phyloP scores from a whole-genome alignment of 176 grass and related monocot species.

The Rhipidocladum racemiflorum region DNA sequence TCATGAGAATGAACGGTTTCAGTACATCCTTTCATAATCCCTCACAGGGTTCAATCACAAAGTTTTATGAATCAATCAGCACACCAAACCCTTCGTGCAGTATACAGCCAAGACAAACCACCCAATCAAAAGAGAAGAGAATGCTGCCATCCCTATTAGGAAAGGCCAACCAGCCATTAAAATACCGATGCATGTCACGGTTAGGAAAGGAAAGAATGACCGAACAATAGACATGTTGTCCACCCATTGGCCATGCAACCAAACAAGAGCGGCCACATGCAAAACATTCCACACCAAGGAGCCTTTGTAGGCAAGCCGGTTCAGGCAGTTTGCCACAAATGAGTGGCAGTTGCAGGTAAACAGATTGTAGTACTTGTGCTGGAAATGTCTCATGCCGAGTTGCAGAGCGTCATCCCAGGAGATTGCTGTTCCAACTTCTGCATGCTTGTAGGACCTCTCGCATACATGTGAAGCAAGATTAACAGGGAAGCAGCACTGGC shows the following conservation, averaged over 20 bases:
- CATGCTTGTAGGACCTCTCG: slow-evolving; percentile 58
- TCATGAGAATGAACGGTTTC: background rate
- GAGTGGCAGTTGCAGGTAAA: slow-evolving; percentile 89
- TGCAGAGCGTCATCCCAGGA: slow-evolving; percentile 81
- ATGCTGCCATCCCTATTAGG: slow-evolving; percentile 71
- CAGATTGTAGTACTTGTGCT: slow-evolving; percentile 88
- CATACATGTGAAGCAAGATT: slow-evolving; percentile 65
- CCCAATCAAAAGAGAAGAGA: slow-evolving; percentile 72
- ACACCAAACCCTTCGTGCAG: slow-evolving; percentile 58
- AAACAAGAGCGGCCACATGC: slow-evolving; percentile 61
- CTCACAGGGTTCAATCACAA: background rate
- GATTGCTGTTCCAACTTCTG: slow-evolving; percentile 58
- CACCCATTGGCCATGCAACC: slow-evolving; percentile 70
- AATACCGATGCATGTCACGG: slow-evolving; percentile 61
- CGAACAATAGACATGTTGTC: slow-evolving; percentile 62
- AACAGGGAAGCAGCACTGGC: slow-evolving; percentile 84
- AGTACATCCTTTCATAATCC: background rate
- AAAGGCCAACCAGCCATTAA: slow-evolving; percentile 83
- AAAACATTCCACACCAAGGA: slow-evolving; percentile 64
- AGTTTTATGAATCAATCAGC: slow-evolving; percentile 36
- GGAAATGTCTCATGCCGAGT: slow-evolving; percentile 60
- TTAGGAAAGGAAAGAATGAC: slow-evolving; percentile 61
- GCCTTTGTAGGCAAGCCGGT: slow-evolving; percentile 54
- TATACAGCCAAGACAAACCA: slow-evolving; percentile 77
- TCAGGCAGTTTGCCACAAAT: slow-evolving; percentile 75